These are phyloP conservation scores for Trichoderma sp. DNA, from an alignment of 2,329 filamentous ascomycete genomes.

Conservation along the genomic window DNA sequence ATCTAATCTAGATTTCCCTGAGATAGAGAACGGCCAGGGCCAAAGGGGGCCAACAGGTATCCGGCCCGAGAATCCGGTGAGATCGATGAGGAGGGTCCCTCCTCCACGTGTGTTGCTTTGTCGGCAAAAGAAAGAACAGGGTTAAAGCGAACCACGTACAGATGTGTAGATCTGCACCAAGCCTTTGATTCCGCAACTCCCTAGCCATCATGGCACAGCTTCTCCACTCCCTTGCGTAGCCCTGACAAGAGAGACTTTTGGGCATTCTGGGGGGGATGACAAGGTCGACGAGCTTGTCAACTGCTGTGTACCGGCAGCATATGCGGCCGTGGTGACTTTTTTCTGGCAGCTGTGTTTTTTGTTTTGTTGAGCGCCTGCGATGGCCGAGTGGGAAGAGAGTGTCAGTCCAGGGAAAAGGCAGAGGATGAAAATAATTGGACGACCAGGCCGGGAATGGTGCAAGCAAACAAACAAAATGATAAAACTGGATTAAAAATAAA, in stretches of 20 bases:
- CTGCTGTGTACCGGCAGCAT: slow-evolving; percentile 18
- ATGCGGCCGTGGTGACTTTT: background rate
- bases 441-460: slow-evolving; percentile 3
- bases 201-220: background rate
- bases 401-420: background rate
- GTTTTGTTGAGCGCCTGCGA: background rate
- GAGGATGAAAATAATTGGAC: slow-evolving; percentile 16
- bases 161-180: slow-evolving; percentile 17
- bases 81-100: slow-evolving; percentile 6
- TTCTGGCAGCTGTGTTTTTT: background rate
- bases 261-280: slow-evolving; percentile 5
- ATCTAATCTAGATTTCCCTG: background rate
- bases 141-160: slow-evolving; percentile 8
- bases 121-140: background rate
- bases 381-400: background rate
- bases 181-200: slow-evolving; percentile 10
- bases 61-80: slow-evolving; percentile 13
- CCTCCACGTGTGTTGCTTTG: slow-evolving; percentile 4
- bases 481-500: background rate
- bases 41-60: background rate
- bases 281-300: slow-evolving; percentile 18
- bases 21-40: background rate
- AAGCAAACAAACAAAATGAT: slow-evolving; percentile 1
- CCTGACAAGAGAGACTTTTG: slow-evolving; percentile 4
- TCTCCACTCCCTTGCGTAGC: background rate